A percentile compares a stretch with the other conserved stretches of the same genome.
phyloP scores from a whole-genome alignment of 1,284 basidiomycete genomes.

The Dichomitus squalens region DNA sequence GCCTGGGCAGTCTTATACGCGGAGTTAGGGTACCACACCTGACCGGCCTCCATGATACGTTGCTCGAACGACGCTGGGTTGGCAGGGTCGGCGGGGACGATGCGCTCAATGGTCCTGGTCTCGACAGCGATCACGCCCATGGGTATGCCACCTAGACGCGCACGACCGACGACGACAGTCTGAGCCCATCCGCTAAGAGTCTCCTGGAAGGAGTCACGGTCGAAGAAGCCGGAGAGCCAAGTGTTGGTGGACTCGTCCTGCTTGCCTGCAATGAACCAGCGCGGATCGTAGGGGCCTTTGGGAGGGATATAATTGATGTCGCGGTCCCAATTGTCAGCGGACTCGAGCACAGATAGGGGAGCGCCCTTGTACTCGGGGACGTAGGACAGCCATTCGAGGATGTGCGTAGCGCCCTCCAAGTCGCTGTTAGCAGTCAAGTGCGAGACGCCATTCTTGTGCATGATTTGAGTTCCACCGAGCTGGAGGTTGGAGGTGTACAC shows the following conservation, averaged over 20 bases:
- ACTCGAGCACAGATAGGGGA: slow-evolving; percentile 74
- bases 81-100: slow-evolving; percentile 98
- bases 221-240: slow-evolving; percentile 93
- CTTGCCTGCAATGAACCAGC: slow-evolving; percentile 97
- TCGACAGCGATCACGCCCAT: slow-evolving; percentile 98
- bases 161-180: slow-evolving; percentile 97
- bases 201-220: slow-evolving; percentile 95
- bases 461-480: slow-evolving; percentile 98
- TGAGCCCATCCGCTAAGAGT: slow-evolving; percentile 97
- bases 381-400: slow-evolving; percentile 95
- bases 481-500: slow-evolving; percentile 99
- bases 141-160: slow-evolving; percentile 95
- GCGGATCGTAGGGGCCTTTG: slow-evolving; percentile 95
- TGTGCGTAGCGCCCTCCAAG: slow-evolving; percentile 90
- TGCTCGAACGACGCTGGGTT: slow-evolving; percentile 98
- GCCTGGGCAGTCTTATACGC: slow-evolving; percentile 99
- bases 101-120: slow-evolving; percentile 95
- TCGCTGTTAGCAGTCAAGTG: slow-evolving; percentile 95
- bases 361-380: slow-evolving; percentile 83
- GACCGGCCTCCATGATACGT: slow-evolving; percentile 98
- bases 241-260: slow-evolving; percentile 77
- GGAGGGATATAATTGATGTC: slow-evolving; percentile 90
- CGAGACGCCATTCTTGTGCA: slow-evolving; percentile 99
- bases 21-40: slow-evolving; percentile 99
- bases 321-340: slow-evolving; percentile 89